Evolutionary conservation across 1,284 basidiomycete species (phyloP).

Genomic region (Singerocomus rubriflavus): DNA sequence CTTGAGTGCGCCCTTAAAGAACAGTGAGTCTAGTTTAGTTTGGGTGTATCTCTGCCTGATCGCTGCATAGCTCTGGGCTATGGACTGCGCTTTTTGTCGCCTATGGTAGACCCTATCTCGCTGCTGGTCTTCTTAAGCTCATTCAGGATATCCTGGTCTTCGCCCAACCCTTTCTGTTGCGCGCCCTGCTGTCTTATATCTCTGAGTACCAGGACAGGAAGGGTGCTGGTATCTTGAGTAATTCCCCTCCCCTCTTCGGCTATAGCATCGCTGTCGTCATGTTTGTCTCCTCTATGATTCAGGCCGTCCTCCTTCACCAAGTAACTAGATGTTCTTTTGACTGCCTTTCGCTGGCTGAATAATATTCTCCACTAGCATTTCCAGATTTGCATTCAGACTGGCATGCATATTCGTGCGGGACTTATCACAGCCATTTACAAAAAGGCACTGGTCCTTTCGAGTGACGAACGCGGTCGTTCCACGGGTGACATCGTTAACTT

Average conservation of each 20-base stretch:
- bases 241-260: slow-evolving; percentile 51
- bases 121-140: slow-evolving; percentile 70
- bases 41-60: slow-evolving; percentile 3
- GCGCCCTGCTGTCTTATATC: slow-evolving; percentile 82
- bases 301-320: slow-evolving; percentile 87
- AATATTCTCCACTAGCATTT: slow-evolving; percentile 57
- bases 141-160: slow-evolving; percentile 82
- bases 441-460: slow-evolving; percentile 84
- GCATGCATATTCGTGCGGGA: slow-evolving; percentile 90
- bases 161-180: slow-evolving; percentile 86
- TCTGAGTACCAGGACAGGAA: slow-evolving; percentile 62
- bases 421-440: slow-evolving; percentile 84
- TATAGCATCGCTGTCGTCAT: slow-evolving; percentile 76
- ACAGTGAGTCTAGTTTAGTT: slow-evolving; percentile 41
- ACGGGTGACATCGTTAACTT: slow-evolving; percentile 94
- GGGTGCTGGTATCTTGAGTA: slow-evolving; percentile 12
- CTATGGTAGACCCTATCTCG: slow-evolving; percentile 76
- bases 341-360: neutral
- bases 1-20: slow-evolving; percentile 63
- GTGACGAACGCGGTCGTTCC: slow-evolving; percentile 74
- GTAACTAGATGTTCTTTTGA: slow-evolving; percentile 35
- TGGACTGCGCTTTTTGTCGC: slow-evolving; percentile 72
- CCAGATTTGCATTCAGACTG: slow-evolving; percentile 77
- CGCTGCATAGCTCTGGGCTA: slow-evolving; percentile 40
- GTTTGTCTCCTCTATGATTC: slow-evolving; percentile 74